These are phyloP conservation scores for Fusarium tanahbumbuense DNA, from an alignment of 2,329 filamentous ascomycete species.

Conservation along the genomic window DNA sequence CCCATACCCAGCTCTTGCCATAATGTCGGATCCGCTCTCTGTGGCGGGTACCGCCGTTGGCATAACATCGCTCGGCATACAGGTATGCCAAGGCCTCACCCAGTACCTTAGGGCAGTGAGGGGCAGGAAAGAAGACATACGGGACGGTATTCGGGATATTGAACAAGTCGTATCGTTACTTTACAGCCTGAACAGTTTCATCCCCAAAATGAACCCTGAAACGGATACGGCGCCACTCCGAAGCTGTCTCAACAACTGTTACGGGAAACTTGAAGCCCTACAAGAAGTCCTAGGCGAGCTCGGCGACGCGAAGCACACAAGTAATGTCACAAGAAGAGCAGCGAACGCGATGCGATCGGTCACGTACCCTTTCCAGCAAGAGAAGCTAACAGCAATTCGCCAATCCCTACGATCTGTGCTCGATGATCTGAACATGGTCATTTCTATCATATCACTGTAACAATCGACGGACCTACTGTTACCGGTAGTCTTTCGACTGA, in stretches of 20 bases:
- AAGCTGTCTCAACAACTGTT: neutral
- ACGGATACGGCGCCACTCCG: neutral
- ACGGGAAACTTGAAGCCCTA: neutral
- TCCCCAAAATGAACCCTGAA: rapidly evolving
- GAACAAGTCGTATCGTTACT: neutral
- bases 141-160: neutral
- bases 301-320: rapidly evolving
- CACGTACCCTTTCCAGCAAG: neutral
- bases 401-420: neutral
- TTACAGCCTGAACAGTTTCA: neutral
- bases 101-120: neutral
- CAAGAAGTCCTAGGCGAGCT: neutral
- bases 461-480: rapidly evolving
- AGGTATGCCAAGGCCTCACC: slow-evolving; percentile 6
- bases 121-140: neutral
- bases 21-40: slow-evolving; percentile 4
- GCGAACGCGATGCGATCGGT: neutral
- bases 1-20: too few species aligned
- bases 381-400: neutral
- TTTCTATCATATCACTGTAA: neutral
- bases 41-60: slow-evolving; percentile 1
- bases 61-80: slow-evolving; percentile 14
- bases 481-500: neutral
- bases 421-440: neutral
- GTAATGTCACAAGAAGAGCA: neutral